Percentiles rank a stretch among this genome's conserved stretches.
Evolutionary conservation across 2,329 filamentous ascomycete genomes (phyloP).

Genomic region (Colletotrichum zoysiae): DNA sequence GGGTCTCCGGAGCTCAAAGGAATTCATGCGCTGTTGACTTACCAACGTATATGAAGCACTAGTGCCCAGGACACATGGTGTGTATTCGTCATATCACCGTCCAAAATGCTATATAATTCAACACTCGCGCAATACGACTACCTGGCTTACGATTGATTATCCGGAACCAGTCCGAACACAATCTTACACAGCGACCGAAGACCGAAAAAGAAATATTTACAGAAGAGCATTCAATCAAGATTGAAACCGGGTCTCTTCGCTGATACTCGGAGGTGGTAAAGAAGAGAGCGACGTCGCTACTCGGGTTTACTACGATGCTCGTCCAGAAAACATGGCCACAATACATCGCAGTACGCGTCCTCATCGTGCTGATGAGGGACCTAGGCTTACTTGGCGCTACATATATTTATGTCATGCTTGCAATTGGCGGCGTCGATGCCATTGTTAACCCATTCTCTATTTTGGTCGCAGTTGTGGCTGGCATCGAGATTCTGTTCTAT

Average conservation of each 20-base stretch:
- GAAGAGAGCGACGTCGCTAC: background rate
- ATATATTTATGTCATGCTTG: constrained; percentile 43
- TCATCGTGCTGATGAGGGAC: constrained; percentile 33
- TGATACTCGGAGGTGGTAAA: too few species aligned
- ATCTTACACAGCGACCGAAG: background rate
- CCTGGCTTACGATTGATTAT: too few species aligned
- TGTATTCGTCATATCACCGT: background rate
- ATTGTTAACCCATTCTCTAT: constrained; percentile 46
- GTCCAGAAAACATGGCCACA: constrained; percentile 39
- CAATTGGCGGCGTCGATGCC: constrained; percentile 42
- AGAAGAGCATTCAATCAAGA: background rate
- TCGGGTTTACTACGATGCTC: constrained; percentile 12
- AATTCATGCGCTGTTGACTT: background rate
- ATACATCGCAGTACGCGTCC: constrained; percentile 28
- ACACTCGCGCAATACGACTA: background rate
- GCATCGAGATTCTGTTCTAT: constrained; percentile 59
- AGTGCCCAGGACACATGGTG: too few species aligned
- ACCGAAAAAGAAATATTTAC: background rate
- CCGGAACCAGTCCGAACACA: too few species aligned
- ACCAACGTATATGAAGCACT: background rate
- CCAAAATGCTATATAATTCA: background rate
- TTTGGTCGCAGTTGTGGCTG: constrained; percentile 43
- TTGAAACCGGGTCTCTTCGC: background rate
- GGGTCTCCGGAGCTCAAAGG: background rate
- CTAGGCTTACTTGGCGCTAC: constrained; percentile 38